Base-by-base conservation (phyloP, 495 filamentous ascomycete species). In the Evansstolkia leycettana region DNA sequence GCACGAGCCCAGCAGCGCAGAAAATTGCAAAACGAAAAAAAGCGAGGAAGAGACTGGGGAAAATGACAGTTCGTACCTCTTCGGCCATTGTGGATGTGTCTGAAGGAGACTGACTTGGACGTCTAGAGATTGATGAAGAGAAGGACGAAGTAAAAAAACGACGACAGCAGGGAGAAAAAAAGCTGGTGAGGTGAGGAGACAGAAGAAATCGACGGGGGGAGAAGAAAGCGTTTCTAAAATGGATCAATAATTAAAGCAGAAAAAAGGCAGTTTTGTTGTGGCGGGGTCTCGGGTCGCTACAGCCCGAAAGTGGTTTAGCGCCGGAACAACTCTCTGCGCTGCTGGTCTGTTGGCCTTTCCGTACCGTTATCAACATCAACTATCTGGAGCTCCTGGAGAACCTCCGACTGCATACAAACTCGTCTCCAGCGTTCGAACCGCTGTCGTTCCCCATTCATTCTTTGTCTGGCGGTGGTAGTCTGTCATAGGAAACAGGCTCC, bases 31-130 rank as follows among this genome's bases (percentile, higher is more conserved):
- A 38, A 17, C 17, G 12, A 28, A 32, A 28, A 13, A 41, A 33
- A 39, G 13, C 7, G 9, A 34, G 23, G 20, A 25, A 19, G 9
- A 17, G 25, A 33, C 10, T 33, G 14, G 27, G 30, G 11, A 32
- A 17, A 29, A 38, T 24, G 19, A 47, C n/a, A n/a, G n/a, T n/a
- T n/a, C 53, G 30, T 64, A 65, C 61, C 51, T 62, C 57, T 42
- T 65, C 61, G 50, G 57, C 43, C 61, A 65, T 65, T 48, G 49
- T 61, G 61, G 60, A 44, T 34, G 51, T 16, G 35, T 36, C 38
- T 38, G 34, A 45, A 38, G 37, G 31, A 18, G 28, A 32, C 17
- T 12, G 18, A 34, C 18, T 34, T 13, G 36, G 28, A 32, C 25
- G 29, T 17, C 11, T 31, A 36, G 34, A 24, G n/a, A 18, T 27